phyloP scores from a whole-genome alignment of 192 early-diverging fungal genomes.

The Oehlia diaphana region DNA sequence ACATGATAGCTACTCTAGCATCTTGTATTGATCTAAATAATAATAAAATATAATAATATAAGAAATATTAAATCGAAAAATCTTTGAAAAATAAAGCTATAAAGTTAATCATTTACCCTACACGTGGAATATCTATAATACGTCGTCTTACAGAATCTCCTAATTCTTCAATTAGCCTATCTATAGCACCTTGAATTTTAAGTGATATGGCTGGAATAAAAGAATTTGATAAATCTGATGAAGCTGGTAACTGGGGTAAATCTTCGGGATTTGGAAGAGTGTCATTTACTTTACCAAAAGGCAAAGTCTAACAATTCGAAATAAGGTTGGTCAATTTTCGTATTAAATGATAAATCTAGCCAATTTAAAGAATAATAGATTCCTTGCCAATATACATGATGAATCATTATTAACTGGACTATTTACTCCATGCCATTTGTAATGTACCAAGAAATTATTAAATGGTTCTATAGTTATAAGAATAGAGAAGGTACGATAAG shows the following conservation, averaged over 20 bases:
- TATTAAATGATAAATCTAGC: background rate
- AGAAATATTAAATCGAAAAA: slow-evolving; percentile 6
- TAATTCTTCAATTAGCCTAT: slow-evolving; percentile 38
- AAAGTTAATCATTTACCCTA: slow-evolving; percentile 35
- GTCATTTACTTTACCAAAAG: slow-evolving; percentile 49
- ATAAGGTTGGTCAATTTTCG: background rate
- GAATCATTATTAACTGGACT: background rate
- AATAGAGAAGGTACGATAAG: background rate
- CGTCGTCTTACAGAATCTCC: slow-evolving; percentile 48
- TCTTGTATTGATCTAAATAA: slow-evolving; percentile 32
- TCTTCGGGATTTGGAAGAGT: slow-evolving; percentile 33
- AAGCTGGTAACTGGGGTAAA: slow-evolving; percentile 31
- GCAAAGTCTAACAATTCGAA: slow-evolving; percentile 34
- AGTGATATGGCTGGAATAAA: slow-evolving; percentile 31
- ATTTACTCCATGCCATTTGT: slow-evolving; percentile 31
- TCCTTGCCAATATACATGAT: slow-evolving; percentile 11
- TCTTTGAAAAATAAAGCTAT: background rate
- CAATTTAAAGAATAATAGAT: slow-evolving; percentile 13
- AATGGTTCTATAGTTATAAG: slow-evolving; percentile 27
- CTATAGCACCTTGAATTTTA: slow-evolving; percentile 43
- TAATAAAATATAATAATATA: background rate
- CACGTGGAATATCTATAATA: slow-evolving; percentile 50
- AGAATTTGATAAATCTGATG: slow-evolving; percentile 31
- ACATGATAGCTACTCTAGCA: slow-evolving; percentile 75
- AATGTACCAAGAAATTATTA: slow-evolving; percentile 26